These are phyloP conservation scores for Solanum appendiculatum DNA, from an alignment of 257 asterid species.

Conservation along the genomic window DNA sequence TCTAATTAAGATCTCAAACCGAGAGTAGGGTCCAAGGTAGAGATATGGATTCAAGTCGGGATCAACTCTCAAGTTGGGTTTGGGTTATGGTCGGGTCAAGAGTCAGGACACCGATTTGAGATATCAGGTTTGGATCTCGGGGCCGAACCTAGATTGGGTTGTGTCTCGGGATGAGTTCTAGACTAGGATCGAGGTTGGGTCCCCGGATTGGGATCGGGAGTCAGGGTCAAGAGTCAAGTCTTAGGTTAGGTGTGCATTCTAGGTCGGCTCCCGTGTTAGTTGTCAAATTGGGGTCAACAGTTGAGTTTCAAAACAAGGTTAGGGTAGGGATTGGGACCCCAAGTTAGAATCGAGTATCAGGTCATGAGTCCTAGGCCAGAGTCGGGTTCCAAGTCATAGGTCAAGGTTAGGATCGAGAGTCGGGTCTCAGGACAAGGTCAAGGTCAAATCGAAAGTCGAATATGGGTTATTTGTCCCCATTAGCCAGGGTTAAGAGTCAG, in stretches of 20 bases:
- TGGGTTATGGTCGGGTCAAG: not conserved
- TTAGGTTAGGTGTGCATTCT: not conserved
- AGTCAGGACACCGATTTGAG: too few species aligned
- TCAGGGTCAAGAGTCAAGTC: not conserved
- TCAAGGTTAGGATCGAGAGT: fast-evolving
- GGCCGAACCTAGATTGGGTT: not conserved
- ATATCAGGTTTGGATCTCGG: not conserved
- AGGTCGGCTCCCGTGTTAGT: not conserved
- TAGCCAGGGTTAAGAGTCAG: not conserved
- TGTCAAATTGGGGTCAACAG: not conserved
- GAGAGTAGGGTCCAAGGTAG: not conserved
- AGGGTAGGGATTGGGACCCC: not conserved
- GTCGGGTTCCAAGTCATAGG: too few species aligned
- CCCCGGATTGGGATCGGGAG: not conserved
- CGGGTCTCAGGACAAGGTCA: not conserved
- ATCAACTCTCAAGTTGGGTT: not conserved
- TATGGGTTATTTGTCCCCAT: not conserved
- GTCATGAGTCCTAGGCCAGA: too few species aligned
- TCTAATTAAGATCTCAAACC: not conserved
- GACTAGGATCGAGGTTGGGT: not conserved
- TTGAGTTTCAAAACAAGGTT: fast-evolving
- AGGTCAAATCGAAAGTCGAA: not conserved
- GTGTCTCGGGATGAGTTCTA: not conserved
- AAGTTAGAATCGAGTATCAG: not conserved
- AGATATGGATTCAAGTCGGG: not conserved